A percentile compares a stretch with the other conserved stretches of the same genome.
Evolutionary conservation across 441 rosid genomes (phyloP).

Genomic region (Brassica balearica): DNA sequence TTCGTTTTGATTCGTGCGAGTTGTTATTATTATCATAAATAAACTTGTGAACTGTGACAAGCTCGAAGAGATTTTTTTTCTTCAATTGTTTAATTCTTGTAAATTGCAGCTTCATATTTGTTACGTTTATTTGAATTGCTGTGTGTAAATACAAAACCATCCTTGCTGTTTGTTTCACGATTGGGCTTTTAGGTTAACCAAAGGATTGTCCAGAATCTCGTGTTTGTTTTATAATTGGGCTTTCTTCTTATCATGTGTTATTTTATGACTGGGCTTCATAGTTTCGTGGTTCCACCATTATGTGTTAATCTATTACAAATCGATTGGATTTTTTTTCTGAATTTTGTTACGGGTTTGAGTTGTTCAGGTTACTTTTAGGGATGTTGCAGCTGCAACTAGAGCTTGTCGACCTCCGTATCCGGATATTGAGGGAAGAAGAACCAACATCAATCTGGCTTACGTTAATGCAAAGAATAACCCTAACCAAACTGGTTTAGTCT

Average conservation of each 20-base stretch:
- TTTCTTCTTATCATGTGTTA: not conserved
- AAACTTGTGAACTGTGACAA: not conserved
- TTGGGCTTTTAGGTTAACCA: not conserved
- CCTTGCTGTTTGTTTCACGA: not conserved
- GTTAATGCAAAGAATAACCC: not conserved
- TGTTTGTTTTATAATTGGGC: not conserved
- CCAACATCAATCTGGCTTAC: slow-evolving; percentile 24
- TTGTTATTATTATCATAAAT: not conserved
- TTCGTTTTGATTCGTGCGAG: not conserved
- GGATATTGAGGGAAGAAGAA: slow-evolving; percentile 18
- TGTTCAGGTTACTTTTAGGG: slow-evolving; percentile 28
- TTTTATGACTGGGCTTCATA: not conserved
- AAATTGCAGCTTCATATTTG: not conserved
- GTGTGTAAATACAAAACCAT: not conserved
- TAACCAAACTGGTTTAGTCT: slow-evolving; percentile 25
- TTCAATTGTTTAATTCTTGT: not conserved
- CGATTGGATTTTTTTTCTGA: not conserved
- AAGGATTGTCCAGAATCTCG: not conserved
- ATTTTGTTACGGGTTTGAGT: not conserved
- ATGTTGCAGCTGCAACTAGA: not conserved
- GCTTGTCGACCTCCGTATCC: not conserved
- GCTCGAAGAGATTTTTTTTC: not conserved
- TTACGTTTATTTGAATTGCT: not conserved
- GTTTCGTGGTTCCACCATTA: not conserved
- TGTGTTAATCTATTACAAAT: not conserved